Percentiles rank a stretch among this genome's conserved stretches.
Evolutionary conservation across 192 early-diverging fungal species (phyloP).

Genomic region (Linnemannia exigua): DNA sequence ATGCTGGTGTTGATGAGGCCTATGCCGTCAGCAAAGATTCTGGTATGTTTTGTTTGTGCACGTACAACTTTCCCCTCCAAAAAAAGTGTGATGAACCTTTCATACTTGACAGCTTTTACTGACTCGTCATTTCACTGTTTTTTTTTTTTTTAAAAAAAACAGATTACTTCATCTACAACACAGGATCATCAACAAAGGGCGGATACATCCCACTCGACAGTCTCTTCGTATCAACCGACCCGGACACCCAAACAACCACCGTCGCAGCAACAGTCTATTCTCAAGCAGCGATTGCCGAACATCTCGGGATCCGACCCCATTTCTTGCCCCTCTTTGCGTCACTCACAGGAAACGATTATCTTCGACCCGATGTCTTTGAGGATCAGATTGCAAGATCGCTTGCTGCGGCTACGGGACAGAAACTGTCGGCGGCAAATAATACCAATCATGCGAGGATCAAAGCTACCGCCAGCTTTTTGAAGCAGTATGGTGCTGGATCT

Average conservation of each 20-base stretch:
- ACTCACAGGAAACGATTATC: constrained; percentile 65
- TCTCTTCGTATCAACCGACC: constrained; percentile 38
- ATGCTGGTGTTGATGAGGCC: constrained; percentile 37
- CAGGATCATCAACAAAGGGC: constrained; percentile 38
- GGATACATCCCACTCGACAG: constrained; percentile 66
- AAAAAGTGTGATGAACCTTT: too few relatives aligned
- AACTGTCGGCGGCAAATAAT: constrained; percentile 10
- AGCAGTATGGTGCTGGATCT: constrained; percentile 30
- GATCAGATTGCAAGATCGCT: constrained; percentile 38
- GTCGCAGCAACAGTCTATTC: constrained; percentile 59
- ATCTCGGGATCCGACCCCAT: constrained; percentile 43
- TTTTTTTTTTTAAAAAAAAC: background rate
- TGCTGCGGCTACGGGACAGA: constrained; percentile 24
- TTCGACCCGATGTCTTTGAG: constrained; percentile 50
- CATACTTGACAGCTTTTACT: too few relatives aligned
- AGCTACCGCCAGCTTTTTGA: constrained; percentile 38
- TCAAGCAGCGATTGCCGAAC: constrained; percentile 41
- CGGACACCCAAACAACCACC: background rate
- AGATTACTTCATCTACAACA: constrained; percentile 64
- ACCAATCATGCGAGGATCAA: constrained; percentile 43
- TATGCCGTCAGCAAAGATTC: constrained; percentile 67
- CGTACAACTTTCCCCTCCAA: too few relatives aligned
- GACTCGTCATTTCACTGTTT: background rate
- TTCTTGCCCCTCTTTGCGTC: constrained; percentile 65
- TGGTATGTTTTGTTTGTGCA: constrained; percentile 14